These are phyloP conservation scores for Colletotrichum spaethianum DNA, from an alignment of 2,329 filamentous ascomycete genomes.

Conservation along the genomic window DNA sequence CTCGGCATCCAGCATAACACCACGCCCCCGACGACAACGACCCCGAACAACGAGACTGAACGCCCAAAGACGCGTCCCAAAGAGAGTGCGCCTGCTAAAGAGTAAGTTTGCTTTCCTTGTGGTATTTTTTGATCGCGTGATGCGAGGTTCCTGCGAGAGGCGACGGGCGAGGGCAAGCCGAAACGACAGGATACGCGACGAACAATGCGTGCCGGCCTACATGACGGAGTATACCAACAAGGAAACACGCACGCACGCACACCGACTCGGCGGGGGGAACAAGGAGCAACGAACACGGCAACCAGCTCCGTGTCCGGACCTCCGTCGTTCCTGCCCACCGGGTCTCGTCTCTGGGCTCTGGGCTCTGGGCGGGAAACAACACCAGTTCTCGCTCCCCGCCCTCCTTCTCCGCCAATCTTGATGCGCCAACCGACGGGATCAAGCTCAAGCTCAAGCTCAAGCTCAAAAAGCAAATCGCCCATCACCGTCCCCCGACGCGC, in stretches of 20 bases:
- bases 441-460: constrained; percentile 15
- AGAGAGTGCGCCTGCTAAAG: constrained; percentile 6
- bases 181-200: not conserved
- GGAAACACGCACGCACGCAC: too few species aligned
- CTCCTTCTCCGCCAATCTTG: not conserved
- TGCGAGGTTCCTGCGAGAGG: not conserved
- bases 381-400: not conserved
- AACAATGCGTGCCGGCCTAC: too few species aligned
- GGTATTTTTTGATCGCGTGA: not conserved
- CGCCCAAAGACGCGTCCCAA: not conserved
- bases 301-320: not conserved
- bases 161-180: not conserved
- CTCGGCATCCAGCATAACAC: constrained; percentile 23
- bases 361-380: not conserved
- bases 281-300: not conserved
- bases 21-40: not conserved
- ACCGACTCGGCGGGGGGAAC: not conserved
- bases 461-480: constrained; percentile 10
- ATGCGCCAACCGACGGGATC: not conserved
- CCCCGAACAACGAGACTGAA: constrained; percentile 20
- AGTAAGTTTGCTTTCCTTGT: constrained; percentile 10
- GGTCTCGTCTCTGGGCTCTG: too few species aligned
- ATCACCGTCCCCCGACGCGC: not conserved
- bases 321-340: not conserved
- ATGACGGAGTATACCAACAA: not conserved